phyloP scores from a whole-genome alignment of 176 grass and related monocot genomes.

The Miscanthus lutarioriparius region DNA sequence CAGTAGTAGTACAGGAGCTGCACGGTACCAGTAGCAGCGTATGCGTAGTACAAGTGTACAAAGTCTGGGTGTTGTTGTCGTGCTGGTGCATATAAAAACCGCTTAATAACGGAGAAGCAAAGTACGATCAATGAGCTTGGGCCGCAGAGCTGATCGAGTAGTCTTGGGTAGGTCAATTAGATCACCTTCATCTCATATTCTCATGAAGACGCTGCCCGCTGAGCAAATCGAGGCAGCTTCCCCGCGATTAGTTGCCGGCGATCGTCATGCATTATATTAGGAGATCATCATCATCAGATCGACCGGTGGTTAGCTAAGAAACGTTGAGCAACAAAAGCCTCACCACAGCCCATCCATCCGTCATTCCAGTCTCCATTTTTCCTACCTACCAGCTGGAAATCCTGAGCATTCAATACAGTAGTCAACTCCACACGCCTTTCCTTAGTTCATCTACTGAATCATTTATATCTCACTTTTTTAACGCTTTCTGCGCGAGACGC shows the following conservation, averaged over 20 bases:
- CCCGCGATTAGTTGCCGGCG: slow-evolving; percentile 11
- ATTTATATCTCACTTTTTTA: neutral
- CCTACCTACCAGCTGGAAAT: slow-evolving; percentile 38
- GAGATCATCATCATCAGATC: neutral
- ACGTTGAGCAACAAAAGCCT: slow-evolving; percentile 1
- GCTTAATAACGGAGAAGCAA: neutral
- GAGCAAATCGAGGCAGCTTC: slow-evolving; percentile 28
- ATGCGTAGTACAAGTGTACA: neutral
- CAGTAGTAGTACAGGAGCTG: neutral
- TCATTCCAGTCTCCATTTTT: slow-evolving; percentile 20
- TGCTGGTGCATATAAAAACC: neutral
- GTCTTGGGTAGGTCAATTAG: slow-evolving; percentile 35
- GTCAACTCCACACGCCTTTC: slow-evolving; percentile 10
- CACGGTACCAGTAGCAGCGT: neutral
- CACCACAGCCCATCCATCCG: neutral
- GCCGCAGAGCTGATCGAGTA: neutral
- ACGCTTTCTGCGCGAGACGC: neutral
- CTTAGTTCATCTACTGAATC: neutral
- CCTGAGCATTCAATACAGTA: neutral
- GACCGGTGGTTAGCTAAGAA: neutral
- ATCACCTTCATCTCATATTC: slow-evolving; percentile 37
- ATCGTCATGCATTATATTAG: slow-evolving; percentile 42
- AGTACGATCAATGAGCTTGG: neutral
- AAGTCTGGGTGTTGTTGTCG: neutral
- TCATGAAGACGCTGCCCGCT: neutral